Percentiles rank a stretch among this genome's conserved stretches.
These are phyloP conservation scores for Saccharomycopsis hybrid DNA, from an alignment of 1,139 yeast species.

Conservation along the genomic window DNA sequence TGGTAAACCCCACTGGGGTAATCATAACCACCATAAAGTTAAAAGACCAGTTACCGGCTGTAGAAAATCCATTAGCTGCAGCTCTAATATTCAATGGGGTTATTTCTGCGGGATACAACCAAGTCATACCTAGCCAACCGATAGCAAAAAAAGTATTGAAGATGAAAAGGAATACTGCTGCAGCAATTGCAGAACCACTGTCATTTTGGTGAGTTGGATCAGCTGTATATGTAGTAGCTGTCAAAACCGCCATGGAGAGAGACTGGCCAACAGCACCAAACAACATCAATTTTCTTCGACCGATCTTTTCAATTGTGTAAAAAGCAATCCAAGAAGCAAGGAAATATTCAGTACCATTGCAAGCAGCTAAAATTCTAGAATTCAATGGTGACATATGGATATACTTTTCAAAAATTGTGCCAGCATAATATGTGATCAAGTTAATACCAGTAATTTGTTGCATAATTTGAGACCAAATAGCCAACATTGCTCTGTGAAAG, in stretches of 20 bases:
- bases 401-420: constrained; percentile 34
- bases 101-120: constrained; percentile 55
- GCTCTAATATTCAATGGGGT: constrained; percentile 56
- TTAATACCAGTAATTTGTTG: constrained; percentile 42
- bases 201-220: background rate
- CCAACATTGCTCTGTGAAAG: constrained; percentile 43
- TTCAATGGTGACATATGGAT: constrained; percentile 33
- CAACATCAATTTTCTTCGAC: constrained; percentile 41
- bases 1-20: constrained; percentile 44
- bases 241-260: constrained; percentile 10
- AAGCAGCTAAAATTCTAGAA: constrained; percentile 48
- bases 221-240: constrained; percentile 10
- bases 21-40: constrained; percentile 49
- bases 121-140: constrained; percentile 51
- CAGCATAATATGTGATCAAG: constrained; percentile 39
- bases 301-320: constrained; percentile 39
- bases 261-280: constrained; percentile 31
- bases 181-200: constrained; percentile 23
- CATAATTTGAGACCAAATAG: constrained; percentile 41
- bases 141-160: constrained; percentile 50
- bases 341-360: constrained; percentile 43
- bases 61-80: constrained; percentile 26
- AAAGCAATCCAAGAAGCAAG: constrained; percentile 42
- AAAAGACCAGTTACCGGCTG: constrained; percentile 40
- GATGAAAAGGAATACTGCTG: constrained; percentile 44